Evolutionary conservation across 768 basidiomycete genomes (phyloP).

Genomic region (Termitomyces sp.): DNA sequence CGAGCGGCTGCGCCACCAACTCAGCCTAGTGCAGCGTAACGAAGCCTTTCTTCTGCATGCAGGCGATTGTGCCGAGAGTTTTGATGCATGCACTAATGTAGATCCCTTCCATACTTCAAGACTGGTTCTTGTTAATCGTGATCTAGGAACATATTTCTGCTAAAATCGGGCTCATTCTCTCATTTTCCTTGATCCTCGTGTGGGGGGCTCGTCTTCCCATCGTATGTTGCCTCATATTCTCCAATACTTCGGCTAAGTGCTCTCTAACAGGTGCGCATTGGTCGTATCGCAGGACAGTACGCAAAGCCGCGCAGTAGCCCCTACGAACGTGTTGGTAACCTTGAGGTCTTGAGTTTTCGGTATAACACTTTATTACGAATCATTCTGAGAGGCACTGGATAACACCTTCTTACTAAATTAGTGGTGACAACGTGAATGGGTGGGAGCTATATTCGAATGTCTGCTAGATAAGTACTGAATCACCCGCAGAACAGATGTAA

Average conservation of each 20-base stretch:
- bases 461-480: neutral
- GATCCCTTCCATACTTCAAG: conserved; percentile 16
- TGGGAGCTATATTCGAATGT: conserved; percentile 22
- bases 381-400: neutral
- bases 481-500: conserved; percentile 48
- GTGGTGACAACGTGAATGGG: conserved; percentile 98
- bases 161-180: conserved; percentile 87
- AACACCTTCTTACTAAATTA: conserved; percentile 21
- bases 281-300: conserved; percentile 94
- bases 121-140: conserved; percentile 6
- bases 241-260: neutral
- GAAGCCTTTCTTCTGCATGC: conserved; percentile 95
- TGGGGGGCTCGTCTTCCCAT: conserved; percentile 94
- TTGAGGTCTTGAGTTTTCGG: conserved; percentile 84
- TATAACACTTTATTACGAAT: conserved; percentile 25
- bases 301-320: conserved; percentile 88
- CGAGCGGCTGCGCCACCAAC: conserved; percentile 76
- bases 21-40: conserved; percentile 75
- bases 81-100: conserved; percentile 86
- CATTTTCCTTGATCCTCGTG: conserved; percentile 91
- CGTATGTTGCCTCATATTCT: conserved; percentile 40
- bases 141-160: conserved; percentile 77
- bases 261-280: conserved; percentile 60
- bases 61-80: conserved; percentile 96
- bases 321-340: conserved; percentile 72